phyloP scores from a whole-genome alignment of 2,329 filamentous ascomycete species.

The Fusarium tanahbumbuense region DNA sequence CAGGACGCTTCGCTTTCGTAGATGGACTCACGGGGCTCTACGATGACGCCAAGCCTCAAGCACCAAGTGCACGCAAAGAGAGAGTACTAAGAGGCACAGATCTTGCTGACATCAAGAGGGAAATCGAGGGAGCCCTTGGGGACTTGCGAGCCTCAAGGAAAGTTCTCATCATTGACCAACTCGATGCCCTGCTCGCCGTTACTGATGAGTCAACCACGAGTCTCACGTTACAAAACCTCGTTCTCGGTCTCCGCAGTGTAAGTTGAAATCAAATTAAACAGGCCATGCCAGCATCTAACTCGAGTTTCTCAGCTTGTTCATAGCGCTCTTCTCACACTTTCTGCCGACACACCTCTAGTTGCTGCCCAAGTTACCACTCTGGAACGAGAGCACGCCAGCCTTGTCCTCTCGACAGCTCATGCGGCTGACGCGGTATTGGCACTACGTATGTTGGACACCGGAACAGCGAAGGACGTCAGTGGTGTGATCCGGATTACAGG shows the following conservation, averaged over 20 bases:
- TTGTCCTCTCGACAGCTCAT: constrained; percentile 79
- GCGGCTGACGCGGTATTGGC: constrained; percentile 77
- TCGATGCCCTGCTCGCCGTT: constrained; percentile 73
- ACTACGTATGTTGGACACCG: constrained; percentile 83
- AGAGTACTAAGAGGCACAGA: constrained; percentile 48
- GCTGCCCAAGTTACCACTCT: constrained; percentile 70
- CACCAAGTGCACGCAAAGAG: constrained; percentile 21
- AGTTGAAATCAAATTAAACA: constrained; percentile 44
- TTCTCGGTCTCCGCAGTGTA: constrained; percentile 73
- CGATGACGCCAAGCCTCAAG: constrained; percentile 16
- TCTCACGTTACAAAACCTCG: constrained; percentile 63
- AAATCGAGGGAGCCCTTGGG: constrained; percentile 55
- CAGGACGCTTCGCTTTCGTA: constrained; percentile 75
- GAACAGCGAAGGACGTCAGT: constrained; percentile 89
- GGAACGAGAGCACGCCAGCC: constrained; percentile 76
- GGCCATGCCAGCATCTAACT: background rate
- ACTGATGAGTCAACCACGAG: constrained; percentile 59
- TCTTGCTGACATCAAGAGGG: constrained; percentile 53
- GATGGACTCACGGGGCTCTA: constrained; percentile 77
- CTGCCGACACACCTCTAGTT: constrained; percentile 80
- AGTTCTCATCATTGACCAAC: constrained; percentile 74
- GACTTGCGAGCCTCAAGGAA: constrained; percentile 52
- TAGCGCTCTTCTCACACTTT: constrained; percentile 73
- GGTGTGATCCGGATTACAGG: constrained; percentile 83
- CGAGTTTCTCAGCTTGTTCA: constrained; percentile 64